Evolutionary conservation across 768 basidiomycete species (phyloP), one percentile per base, ranked within the genome.

Genomic region (Hygrophorus russula): DNA sequence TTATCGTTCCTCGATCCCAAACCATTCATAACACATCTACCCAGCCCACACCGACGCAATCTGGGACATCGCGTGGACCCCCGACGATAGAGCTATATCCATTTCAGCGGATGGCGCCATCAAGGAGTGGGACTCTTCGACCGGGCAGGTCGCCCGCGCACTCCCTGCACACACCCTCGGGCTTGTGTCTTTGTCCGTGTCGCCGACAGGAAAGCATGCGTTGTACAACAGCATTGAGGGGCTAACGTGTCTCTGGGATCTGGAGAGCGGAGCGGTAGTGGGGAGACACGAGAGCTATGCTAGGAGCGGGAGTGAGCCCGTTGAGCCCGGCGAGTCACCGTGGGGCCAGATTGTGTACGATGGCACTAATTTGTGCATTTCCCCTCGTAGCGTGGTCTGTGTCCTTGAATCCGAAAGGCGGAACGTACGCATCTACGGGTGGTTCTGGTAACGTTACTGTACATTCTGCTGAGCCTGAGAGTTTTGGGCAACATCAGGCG

Each of bases 161-260:
- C 65, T 79, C 28, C 76, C 79, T 13, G 69, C 82, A n/a, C 87
- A 94, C 62, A 79, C 87, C 5, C 78, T 94, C 14, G 91, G 86
- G 2, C 76, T 91, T 50, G 76, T 88, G 13, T 89, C 89, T 4
- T 62, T 94, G 28, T 88, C 86, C 13, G 76, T 76, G 6, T 73
- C 80, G 14, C 69, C 73, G 0, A 69, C 77, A 38, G 92, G 87
- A 6, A 67, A 63, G 37, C 64, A 62, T 24, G 88, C 78, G 0
- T 59, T 96, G 36, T 83, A 80, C 52, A 90, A 90, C 53, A 82
- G 82, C 43, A 67, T 93, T 14, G 91, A 94, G 53, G 92, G 92
- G 1, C 73, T 82, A 20, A 89, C 88, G 0, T 71, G 65, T 37
- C 62, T 93, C 18, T 82, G 82, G 74, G 80, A 92, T 55, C 58